phyloP scores from a whole-genome alignment of 192 early-diverging fungal species.

The Piromyces sp. region DNA sequence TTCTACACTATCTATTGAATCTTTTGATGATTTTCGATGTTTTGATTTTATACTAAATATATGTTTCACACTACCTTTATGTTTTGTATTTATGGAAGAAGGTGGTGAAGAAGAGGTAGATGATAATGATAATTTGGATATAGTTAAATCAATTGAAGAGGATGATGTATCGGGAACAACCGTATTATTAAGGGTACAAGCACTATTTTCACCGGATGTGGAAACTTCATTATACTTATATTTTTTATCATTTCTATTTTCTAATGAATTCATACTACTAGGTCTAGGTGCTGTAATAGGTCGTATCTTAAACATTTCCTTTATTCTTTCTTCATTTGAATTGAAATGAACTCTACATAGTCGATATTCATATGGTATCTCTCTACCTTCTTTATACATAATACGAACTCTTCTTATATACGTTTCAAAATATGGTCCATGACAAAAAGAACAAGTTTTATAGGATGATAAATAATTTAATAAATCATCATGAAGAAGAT shows the following conservation, averaged over 20 bases:
- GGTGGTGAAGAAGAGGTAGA: neutral
- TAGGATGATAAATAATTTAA: constrained; percentile 42
- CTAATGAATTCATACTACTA: neutral
- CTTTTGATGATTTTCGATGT: neutral
- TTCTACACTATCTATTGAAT: too few species aligned
- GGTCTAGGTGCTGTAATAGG: neutral
- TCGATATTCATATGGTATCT: constrained; percentile 45
- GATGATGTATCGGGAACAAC: neutral
- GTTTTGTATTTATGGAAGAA: neutral
- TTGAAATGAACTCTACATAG: constrained; percentile 62
- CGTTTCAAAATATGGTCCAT: constrained; percentile 59
- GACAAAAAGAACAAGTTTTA: constrained; percentile 51
- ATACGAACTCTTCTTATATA: constrained; percentile 36
- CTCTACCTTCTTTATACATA: constrained; percentile 33
- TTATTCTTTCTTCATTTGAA: constrained; percentile 38
- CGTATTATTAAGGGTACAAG: neutral
- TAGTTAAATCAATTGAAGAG: neutral
- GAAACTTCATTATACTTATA: neutral
- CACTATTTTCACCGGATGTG: neutral
- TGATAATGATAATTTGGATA: neutral
- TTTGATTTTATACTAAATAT: neutral
- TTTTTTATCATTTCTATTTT: neutral
- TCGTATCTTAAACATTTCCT: neutral
- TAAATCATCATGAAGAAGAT: constrained; percentile 25
- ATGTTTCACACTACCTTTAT: neutral